Conservation (phyloP, 768 basidiomycete species). For the Suillus weaverae region DNA sequence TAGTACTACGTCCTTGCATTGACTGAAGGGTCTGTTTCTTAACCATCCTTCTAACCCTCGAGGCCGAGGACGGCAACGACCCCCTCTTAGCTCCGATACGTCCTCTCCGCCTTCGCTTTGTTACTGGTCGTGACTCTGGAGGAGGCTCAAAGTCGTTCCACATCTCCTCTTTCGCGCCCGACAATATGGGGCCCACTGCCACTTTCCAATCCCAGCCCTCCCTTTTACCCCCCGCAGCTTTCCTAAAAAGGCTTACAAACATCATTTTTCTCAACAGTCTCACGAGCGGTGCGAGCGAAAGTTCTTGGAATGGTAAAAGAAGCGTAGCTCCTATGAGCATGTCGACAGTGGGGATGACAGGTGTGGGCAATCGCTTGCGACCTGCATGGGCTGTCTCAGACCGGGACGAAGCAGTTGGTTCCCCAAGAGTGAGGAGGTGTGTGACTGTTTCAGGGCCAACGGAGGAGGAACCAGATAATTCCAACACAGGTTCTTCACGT, state of each 20-base stretch:
- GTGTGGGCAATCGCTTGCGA: background rate
- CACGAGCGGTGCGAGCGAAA: slow-evolving; percentile 24
- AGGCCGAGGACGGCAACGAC: slow-evolving; percentile 21
- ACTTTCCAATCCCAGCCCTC: slow-evolving; percentile 28
- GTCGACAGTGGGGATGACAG: slow-evolving; percentile 14
- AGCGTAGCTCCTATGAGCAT: slow-evolving; percentile 19
- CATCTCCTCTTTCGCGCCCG: slow-evolving; percentile 21
- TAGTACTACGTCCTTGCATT: background rate
- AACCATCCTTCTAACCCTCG: slow-evolving; percentile 22
- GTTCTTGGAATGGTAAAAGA: background rate
- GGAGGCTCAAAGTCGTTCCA: slow-evolving; percentile 7
- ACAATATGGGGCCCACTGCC: slow-evolving; percentile 15
- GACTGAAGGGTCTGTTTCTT: background rate
- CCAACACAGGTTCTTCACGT: background rate
- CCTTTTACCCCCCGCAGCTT: slow-evolving; percentile 15
- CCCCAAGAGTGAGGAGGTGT: slow-evolving; percentile 23
- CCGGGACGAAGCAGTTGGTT: background rate
- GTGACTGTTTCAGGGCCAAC: slow-evolving; percentile 19
- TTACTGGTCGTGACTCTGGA: background rate
- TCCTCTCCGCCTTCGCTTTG: background rate
- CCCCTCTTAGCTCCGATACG: background rate
- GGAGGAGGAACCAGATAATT: slow-evolving; percentile 6
- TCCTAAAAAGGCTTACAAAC: slow-evolving; percentile 22
- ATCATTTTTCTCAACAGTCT: slow-evolving; percentile 24
- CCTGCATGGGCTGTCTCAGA: background rate